phyloP scores from a whole-genome alignment of 257 asterid species.

The Asclepias syriaca region DNA sequence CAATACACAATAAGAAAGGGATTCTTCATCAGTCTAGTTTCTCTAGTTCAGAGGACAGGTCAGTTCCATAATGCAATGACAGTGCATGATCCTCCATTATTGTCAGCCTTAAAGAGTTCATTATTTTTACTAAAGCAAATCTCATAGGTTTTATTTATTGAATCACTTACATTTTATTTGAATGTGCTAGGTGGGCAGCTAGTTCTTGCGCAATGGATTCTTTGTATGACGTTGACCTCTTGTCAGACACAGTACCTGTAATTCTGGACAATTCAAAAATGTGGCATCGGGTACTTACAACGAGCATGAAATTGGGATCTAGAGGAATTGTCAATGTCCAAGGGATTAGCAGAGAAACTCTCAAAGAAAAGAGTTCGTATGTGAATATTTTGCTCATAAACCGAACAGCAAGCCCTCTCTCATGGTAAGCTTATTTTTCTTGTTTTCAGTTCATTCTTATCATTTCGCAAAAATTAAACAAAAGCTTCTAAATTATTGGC shows the following conservation, averaged over 20 bases:
- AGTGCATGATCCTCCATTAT: background rate
- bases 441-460: slow-evolving; percentile 11
- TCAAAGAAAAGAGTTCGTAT: slow-evolving; percentile 48
- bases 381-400: slow-evolving; percentile 77
- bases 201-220: slow-evolving; percentile 73
- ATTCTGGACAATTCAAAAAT: slow-evolving; percentile 76
- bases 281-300: slow-evolving; percentile 82
- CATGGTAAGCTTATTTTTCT: slow-evolving; percentile 53
- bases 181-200: slow-evolving; percentile 64
- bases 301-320: slow-evolving; percentile 89
- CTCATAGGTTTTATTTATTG: background rate
- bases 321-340: slow-evolving; percentile 80
- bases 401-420: slow-evolving; percentile 87
- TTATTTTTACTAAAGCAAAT: background rate
- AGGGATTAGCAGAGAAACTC: slow-evolving; percentile 65
- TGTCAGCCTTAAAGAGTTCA: background rate
- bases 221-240: slow-evolving; percentile 74
- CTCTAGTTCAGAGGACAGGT: slow-evolving; percentile 65
- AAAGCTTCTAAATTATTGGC: background rate
- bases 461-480: background rate
- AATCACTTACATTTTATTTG: background rate
- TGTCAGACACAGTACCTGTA: slow-evolving; percentile 69
- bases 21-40: slow-evolving; percentile 58
- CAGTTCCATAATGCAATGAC: slow-evolving; percentile 11
- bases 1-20: slow-evolving; percentile 83